Evolutionary conservation across 306 rosid species (phyloP).

Genomic region (Rubus parviflorus): DNA sequence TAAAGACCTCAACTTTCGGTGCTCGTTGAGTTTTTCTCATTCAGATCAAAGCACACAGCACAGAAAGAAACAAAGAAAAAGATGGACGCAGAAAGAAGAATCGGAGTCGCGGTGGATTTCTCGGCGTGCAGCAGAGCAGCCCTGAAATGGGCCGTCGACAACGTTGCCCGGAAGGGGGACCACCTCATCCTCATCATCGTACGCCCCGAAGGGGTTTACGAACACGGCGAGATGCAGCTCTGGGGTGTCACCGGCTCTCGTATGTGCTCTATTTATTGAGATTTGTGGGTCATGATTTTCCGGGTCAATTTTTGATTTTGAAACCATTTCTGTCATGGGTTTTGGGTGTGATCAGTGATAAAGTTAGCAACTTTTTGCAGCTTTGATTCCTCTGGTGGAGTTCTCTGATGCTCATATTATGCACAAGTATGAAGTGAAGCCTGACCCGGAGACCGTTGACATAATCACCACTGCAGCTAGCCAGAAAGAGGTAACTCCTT

Average conservation of each 20-base stretch:
- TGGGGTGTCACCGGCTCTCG: conserved; percentile 85
- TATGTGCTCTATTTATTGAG: neutral
- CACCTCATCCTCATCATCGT: conserved; percentile 55
- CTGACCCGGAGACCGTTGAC: conserved; percentile 50
- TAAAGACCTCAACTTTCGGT: neutral
- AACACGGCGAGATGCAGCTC: conserved; percentile 82
- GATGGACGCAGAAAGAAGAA: conserved; percentile 46
- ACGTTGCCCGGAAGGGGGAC: conserved; percentile 67
- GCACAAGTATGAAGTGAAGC: conserved; percentile 68
- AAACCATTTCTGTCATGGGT: neutral
- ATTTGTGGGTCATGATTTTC: neutral
- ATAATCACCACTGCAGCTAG: conserved; percentile 39
- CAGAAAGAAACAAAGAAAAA: conserved; percentile 18
- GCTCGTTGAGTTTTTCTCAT: neutral
- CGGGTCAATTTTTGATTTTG: neutral
- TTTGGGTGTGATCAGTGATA: neutral
- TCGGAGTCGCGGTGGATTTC: conserved; percentile 92
- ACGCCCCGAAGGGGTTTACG: conserved; percentile 46
- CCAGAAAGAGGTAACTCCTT: conserved; percentile 50
- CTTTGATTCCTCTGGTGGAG: conserved; percentile 65
- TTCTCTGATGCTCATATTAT: conserved; percentile 42
- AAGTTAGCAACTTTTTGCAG: conserved; percentile 35
- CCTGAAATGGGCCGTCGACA: conserved; percentile 74
- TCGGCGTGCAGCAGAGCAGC: conserved; percentile 72
- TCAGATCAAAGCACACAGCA: neutral